Conservation (phyloP, 2,329 filamentous ascomycete genomes). For the Calonectria pauciramosa region DNA sequence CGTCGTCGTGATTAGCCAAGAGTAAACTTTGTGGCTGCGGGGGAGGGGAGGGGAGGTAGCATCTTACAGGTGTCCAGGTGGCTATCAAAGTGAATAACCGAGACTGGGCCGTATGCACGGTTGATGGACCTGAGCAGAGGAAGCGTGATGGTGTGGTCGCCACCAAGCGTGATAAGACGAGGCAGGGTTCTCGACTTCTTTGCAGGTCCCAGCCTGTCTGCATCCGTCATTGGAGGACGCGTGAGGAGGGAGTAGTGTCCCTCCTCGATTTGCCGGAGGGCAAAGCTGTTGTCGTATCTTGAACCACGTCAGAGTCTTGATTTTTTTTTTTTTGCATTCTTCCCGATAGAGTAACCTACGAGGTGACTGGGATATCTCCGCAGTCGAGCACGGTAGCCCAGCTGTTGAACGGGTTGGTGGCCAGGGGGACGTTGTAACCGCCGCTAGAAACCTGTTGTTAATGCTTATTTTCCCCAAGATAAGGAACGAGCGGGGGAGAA, state of each 20-base stretch:
- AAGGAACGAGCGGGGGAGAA: slow-evolving; percentile 36
- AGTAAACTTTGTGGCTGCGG: neutral
- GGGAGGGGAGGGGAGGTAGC: neutral
- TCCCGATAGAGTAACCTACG: slow-evolving; percentile 63
- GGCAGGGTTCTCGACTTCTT: slow-evolving; percentile 83
- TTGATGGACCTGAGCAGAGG: slow-evolving; percentile 72
- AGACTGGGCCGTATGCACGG: slow-evolving; percentile 71
- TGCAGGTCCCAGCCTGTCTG: slow-evolving; percentile 75
- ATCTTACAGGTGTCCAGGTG: slow-evolving; percentile 75
- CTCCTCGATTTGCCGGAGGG: slow-evolving; percentile 87
- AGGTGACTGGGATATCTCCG: slow-evolving; percentile 87
- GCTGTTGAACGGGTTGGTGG: slow-evolving; percentile 84
- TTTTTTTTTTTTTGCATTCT: accelerated
- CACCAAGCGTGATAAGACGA: slow-evolving; percentile 82
- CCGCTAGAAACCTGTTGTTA: slow-evolving; percentile 68
- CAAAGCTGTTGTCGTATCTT: slow-evolving; percentile 86
- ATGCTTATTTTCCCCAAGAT: neutral
- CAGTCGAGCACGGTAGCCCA: slow-evolving; percentile 87
- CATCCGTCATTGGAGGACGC: slow-evolving; percentile 77
- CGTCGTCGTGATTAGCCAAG: slow-evolving; percentile 28
- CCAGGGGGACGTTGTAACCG: slow-evolving; percentile 87
- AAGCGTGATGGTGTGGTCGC: slow-evolving; percentile 74
- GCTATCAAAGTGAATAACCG: slow-evolving; percentile 74
- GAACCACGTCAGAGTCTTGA: neutral
- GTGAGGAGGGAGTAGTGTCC: slow-evolving; percentile 83